These are phyloP conservation scores for Paraleonurus japonicus DNA, from an alignment of 257 asterid genomes.

Conservation along the genomic window DNA sequence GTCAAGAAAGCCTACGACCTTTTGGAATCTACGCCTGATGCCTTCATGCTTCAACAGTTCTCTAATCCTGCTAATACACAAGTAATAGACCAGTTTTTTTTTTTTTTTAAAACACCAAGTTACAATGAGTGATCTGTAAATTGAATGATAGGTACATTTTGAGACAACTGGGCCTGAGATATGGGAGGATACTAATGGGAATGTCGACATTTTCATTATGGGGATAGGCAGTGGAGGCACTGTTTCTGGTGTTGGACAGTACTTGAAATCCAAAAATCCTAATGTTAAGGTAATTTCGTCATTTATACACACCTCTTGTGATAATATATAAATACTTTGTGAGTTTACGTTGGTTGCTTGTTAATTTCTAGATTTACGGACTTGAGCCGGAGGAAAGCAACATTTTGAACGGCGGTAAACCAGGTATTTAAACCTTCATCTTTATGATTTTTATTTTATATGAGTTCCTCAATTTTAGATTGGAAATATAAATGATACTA, in stretches of 20 bases:
- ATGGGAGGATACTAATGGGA: conserved; percentile 92
- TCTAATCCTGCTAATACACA: conserved; percentile 87
- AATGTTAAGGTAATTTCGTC: conserved; percentile 59
- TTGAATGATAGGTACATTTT: conserved; percentile 59
- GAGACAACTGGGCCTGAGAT: conserved; percentile 99
- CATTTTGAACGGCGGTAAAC: conserved; percentile 89
- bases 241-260: conserved; percentile 92
- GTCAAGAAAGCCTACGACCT: conserved; percentile 84
- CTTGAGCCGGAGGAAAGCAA: conserved; percentile 93
- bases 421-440: too few species aligned
- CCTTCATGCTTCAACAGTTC: conserved; percentile 96
- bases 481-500: too few species aligned
- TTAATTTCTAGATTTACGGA: conserved; percentile 69
- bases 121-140: background rate
- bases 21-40: conserved; percentile 68
- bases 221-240: conserved; percentile 99
- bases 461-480: too few species aligned
- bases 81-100: too few species aligned
- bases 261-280: conserved; percentile 84
- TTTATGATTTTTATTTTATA: too few species aligned
- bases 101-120: too few species aligned
- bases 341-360: background rate
- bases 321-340: background rate
- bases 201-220: conserved; percentile 90
- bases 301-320: too few species aligned